Evolutionary conservation across 495 filamentous ascomycete genomes (phyloP), one percentile per base, ranked within the genome.

Genomic region (Clohesyomyces aquaticus): DNA sequence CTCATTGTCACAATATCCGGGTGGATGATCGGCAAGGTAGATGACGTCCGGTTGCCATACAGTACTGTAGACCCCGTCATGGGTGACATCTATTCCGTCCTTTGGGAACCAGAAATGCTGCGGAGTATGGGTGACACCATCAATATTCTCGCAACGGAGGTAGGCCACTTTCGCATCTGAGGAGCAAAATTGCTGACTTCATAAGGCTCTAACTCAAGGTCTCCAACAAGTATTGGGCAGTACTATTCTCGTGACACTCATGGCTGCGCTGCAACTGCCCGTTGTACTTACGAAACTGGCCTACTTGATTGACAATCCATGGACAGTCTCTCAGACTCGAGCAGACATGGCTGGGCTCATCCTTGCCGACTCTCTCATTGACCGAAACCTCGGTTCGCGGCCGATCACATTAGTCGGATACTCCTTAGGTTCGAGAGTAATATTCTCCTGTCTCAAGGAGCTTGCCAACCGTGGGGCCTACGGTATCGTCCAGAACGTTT

Each of bases 71-170:
- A 98, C 74, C 92, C 94, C 0, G 85, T 97, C 61, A 98, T 99
- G 94, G 94, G 94, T 29, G 94, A 99, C 77, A 84, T 99, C 21
- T 99, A 98, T 76, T 98, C 95, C 0, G 87, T 99, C 9, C 80
- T 93, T 55, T 99, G 95, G 95, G 94, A 99, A 75, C 95, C 94
- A 3, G 94, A 99, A 67, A 96, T 99, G 93, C 82, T 99, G 65
- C 88, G 84, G 48, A 94, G 89, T 71, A 98, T 96, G 90, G 94
- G 94, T 81, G 88, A 91, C 56, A 99, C 94, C 22, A 98, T 99
- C 68, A 96, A 96, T 67, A 97, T 99, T 74, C 81, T 99, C 48
- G 94, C 95, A 56, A 97, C 95, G 42, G 94, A 99, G 85, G 91
- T 95, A 77, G 78, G 82, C 58, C 66, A n/a, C 4, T 25, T n/a